Evolutionary conservation across 1,284 basidiomycete species (phyloP).

Genomic region (Bjerkandera adusta): DNA sequence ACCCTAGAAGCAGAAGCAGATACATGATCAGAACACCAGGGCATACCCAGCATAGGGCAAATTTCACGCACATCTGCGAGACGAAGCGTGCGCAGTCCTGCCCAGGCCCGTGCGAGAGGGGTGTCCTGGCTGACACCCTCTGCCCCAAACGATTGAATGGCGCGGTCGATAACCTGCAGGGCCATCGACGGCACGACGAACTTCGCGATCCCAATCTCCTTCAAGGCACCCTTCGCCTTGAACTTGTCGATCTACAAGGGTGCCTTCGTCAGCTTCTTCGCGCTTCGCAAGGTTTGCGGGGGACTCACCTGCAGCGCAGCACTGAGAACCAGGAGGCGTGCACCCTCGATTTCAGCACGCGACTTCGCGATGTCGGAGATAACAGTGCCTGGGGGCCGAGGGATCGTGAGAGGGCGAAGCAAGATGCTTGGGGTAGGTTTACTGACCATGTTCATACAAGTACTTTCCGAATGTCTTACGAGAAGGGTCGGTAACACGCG

Average conservation of each 20-base stretch:
- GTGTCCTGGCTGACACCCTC: slow-evolving; percentile 94
- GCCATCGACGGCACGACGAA: slow-evolving; percentile 93
- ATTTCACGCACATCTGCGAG: slow-evolving; percentile 78
- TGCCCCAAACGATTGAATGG: slow-evolving; percentile 93
- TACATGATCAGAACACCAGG: slow-evolving; percentile 82
- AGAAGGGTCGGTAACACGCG: slow-evolving; percentile 87
- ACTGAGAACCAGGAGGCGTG: slow-evolving; percentile 85
- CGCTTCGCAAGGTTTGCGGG: not conserved
- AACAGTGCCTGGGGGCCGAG: slow-evolving; percentile 66
- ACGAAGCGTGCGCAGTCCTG: slow-evolving; percentile 82
- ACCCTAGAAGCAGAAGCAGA: slow-evolving; percentile 10
- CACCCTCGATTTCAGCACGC: slow-evolving; percentile 89
- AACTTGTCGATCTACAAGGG: slow-evolving; percentile 76
- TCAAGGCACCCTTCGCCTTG: slow-evolving; percentile 92
- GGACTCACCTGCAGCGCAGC: slow-evolving; percentile 81
- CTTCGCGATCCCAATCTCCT: slow-evolving; percentile 98
- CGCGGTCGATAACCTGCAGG: slow-evolving; percentile 84
- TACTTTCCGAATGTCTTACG: slow-evolving; percentile 95
- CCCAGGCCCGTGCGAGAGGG: slow-evolving; percentile 77
- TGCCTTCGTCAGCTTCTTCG: not conserved
- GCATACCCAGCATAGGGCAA: slow-evolving; percentile 6
- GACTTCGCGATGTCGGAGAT: slow-evolving; percentile 89
- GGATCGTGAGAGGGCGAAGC: not conserved
- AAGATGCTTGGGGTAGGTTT: not conserved
- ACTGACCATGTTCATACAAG: slow-evolving; percentile 84